These are phyloP conservation scores for Trypanosomatidae sp. DNA, from an alignment of 208 protist genomes.

Conservation along the genomic window DNA sequence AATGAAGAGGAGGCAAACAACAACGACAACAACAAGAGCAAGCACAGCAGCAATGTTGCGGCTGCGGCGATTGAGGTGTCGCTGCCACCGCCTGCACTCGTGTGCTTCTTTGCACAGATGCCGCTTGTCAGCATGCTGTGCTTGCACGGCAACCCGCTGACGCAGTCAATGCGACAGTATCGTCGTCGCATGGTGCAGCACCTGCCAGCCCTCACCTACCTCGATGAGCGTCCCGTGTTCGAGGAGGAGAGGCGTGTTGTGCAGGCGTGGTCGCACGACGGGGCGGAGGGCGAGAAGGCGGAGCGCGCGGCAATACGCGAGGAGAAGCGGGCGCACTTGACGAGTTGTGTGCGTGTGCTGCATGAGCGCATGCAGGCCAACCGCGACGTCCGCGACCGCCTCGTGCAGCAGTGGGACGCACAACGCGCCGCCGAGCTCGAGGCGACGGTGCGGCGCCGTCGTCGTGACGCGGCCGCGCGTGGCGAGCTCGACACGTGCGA, in stretches of 20 bases:
- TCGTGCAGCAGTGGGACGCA: constrained; percentile 51
- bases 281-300: constrained; percentile 41
- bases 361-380: constrained; percentile 61
- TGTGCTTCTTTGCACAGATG: constrained; percentile 63
- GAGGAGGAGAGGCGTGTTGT: constrained; percentile 69
- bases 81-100: constrained; percentile 14
- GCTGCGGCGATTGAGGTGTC: too few species aligned
- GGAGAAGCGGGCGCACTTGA: constrained; percentile 74
- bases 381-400: constrained; percentile 46
- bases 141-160: constrained; percentile 71
- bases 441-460: constrained; percentile 21
- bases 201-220: constrained; percentile 63
- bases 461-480: constrained; percentile 14
- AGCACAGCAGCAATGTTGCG: too few species aligned
- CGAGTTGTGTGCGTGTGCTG: constrained; percentile 55
- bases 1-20: background rate
- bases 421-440: constrained; percentile 42
- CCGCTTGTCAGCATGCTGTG: constrained; percentile 85
- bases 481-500: constrained; percentile 17
- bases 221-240: constrained; percentile 85
- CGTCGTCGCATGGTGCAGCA: constrained; percentile 80
- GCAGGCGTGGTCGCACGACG: constrained; percentile 69
- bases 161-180: constrained; percentile 60
- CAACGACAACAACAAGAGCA: too few species aligned
- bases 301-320: constrained; percentile 62